Evolutionary conservation across 1,284 basidiomycete genomes (phyloP).

Genomic region (Xerocomus nothofagi): DNA sequence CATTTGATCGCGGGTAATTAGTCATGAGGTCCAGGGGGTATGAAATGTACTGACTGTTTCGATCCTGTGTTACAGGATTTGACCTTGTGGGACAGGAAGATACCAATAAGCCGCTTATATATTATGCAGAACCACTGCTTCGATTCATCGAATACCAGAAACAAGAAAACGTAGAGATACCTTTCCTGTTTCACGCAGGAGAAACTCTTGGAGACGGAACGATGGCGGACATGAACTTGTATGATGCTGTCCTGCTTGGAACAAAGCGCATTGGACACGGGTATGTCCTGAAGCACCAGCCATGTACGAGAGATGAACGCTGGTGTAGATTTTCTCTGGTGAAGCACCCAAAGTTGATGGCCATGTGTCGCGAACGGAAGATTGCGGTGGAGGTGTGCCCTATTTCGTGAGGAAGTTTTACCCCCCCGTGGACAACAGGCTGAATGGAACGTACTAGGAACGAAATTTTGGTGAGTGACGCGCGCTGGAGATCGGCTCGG

Average conservation of each 20-base stretch:
- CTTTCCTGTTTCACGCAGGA: conserved; percentile 78
- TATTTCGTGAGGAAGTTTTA: conserved; percentile 51
- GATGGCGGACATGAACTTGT: conserved; percentile 68
- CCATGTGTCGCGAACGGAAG: conserved; percentile 57
- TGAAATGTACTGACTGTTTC: background rate
- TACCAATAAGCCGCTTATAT: conserved; percentile 55
- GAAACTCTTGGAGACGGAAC: conserved; percentile 74
- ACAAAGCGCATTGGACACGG: conserved; percentile 82
- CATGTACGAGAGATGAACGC: background rate
- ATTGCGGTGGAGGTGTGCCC: conserved; percentile 74
- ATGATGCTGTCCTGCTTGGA: conserved; percentile 72
- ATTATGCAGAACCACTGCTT: conserved; percentile 63
- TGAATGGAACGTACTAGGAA: conserved; percentile 44
- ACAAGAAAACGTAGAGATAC: conserved; percentile 45
- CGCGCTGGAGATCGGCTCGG: background rate
- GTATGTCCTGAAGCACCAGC: conserved; percentile 31
- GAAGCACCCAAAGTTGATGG: conserved; percentile 70
- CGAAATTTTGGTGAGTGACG: conserved; percentile 55
- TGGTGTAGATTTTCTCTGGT: conserved; percentile 58
- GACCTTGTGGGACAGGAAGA: conserved; percentile 80
- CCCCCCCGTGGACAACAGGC: background rate
- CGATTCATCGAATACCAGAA: conserved; percentile 57
- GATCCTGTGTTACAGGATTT: conserved; percentile 49
- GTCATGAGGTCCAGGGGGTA: background rate
- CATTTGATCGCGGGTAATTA: conserved; percentile 62